A percentile compares a stretch with the other conserved stretches of the same genome.
phyloP scores from a whole-genome alignment of 306 rosid genomes.

The Castanea crenata region DNA sequence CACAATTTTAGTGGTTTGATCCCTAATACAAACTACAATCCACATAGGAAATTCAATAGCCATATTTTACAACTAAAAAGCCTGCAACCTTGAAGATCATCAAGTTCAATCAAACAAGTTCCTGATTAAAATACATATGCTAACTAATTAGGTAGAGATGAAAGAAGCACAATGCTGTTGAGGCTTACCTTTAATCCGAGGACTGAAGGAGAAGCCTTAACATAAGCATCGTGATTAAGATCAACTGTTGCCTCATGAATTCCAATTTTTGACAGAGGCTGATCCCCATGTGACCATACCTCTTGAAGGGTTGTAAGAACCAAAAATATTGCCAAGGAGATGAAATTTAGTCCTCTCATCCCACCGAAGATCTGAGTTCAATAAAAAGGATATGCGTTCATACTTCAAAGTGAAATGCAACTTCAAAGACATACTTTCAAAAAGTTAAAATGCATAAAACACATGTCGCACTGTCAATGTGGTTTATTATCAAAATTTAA shows the following conservation, averaged over 20 bases:
- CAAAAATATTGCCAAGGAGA: constrained; percentile 36
- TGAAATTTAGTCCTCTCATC: constrained; percentile 35
- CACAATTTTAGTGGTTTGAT: neutral
- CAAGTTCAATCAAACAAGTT: neutral
- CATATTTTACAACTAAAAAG: neutral
- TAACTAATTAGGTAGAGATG: neutral
- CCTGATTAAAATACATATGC: neutral
- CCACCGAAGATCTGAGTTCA: constrained; percentile 21
- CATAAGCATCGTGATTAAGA: constrained; percentile 49
- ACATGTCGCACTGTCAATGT: neutral
- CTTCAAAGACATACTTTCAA: neutral
- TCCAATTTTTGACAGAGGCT: constrained; percentile 63
- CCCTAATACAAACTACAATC: neutral
- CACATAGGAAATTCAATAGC: neutral
- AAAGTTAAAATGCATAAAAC: neutral
- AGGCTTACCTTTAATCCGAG: constrained; percentile 64
- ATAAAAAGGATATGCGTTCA: neutral
- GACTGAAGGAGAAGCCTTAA: constrained; percentile 53
- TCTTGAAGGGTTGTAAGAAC: constrained; percentile 37
- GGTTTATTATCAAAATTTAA: neutral
- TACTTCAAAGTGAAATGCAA: neutral
- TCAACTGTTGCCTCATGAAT: constrained; percentile 51
- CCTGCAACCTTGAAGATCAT: neutral
- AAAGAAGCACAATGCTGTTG: neutral
- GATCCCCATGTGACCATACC: constrained; percentile 58